Percentiles rank a stretch among this genome's conserved stretches.
Evolutionary conservation across 2,329 filamentous ascomycete genomes (phyloP).

Genomic region (Claviceps sp.): DNA sequence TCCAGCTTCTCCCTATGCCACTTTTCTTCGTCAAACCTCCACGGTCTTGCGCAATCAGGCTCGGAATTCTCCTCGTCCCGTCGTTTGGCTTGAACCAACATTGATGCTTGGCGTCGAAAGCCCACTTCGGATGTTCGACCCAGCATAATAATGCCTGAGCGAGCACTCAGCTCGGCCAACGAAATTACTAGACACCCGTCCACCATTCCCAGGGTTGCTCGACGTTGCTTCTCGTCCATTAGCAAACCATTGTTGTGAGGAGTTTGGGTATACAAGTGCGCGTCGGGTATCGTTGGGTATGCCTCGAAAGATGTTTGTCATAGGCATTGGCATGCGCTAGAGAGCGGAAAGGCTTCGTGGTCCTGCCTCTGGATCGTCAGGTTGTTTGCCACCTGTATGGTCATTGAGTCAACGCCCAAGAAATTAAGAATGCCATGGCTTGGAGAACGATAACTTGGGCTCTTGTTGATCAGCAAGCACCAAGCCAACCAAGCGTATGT

Average conservation of each 20-base stretch:
- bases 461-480: neutral
- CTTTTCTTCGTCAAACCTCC: neutral
- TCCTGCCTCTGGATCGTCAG: neutral
- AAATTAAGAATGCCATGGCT: neutral
- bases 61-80: neutral
- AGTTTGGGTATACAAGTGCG: neutral
- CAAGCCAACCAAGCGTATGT: neutral
- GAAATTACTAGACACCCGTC: neutral
- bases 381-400: neutral
- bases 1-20: neutral
- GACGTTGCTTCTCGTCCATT: neutral
- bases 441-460: neutral
- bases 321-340: neutral
- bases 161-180: neutral
- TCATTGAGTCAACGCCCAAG: neutral
- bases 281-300: slow-evolving; percentile 7
- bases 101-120: neutral
- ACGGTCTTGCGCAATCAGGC: neutral
- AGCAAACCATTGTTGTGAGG: neutral
- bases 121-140: neutral
- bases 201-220: neutral
- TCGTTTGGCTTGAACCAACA: neutral
- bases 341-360: neutral
- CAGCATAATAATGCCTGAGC: slow-evolving; percentile 1
- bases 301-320: neutral